Conservation (phyloP, 2,329 filamentous ascomycete genomes). For the Capronia epimyces region DNA sequence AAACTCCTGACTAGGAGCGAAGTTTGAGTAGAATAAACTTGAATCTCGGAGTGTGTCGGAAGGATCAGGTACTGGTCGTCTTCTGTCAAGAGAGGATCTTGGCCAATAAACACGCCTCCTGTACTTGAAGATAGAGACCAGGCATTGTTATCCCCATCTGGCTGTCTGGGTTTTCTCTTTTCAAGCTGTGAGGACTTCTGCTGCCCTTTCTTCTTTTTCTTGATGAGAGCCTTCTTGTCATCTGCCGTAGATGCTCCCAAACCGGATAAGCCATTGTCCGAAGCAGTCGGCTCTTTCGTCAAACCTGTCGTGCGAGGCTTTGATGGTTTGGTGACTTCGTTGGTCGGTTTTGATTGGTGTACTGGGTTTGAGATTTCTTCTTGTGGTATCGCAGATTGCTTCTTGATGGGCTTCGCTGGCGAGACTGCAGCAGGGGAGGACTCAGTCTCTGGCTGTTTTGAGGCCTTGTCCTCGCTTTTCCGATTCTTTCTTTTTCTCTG, state of each 20-base stretch:
- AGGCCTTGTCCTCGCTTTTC: slow-evolving; percentile 29
- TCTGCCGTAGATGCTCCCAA: background rate
- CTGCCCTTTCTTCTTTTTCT: slow-evolving; percentile 27
- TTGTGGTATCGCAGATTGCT: background rate
- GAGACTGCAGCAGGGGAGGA: slow-evolving; percentile 3
- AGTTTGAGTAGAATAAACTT: slow-evolving; percentile 73
- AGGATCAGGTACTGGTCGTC: slow-evolving; percentile 66
- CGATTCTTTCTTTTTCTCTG: slow-evolving; percentile 33
- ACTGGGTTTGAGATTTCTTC: background rate
- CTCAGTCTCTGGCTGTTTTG: slow-evolving; percentile 31
- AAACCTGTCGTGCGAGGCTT: background rate
- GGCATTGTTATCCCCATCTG: slow-evolving; percentile 6
- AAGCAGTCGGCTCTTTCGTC: background rate
- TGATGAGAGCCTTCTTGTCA: slow-evolving; percentile 6
- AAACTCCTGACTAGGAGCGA: slow-evolving; percentile 75
- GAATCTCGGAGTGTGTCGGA: slow-evolving; percentile 66
- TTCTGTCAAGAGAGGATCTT: slow-evolving; percentile 54
- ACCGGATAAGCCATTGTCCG: background rate
- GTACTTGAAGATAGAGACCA: slow-evolving; percentile 49
- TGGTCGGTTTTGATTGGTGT: background rate
- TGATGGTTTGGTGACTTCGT: background rate
- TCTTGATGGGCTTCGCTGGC: slow-evolving; percentile 17
- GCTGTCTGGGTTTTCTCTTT: background rate
- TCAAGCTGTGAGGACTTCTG: slow-evolving; percentile 6
- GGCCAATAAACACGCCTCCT: slow-evolving; percentile 52